Base-by-base conservation (phyloP, 257 asterid genomes). In the Phtheirospermum japonicum region DNA sequence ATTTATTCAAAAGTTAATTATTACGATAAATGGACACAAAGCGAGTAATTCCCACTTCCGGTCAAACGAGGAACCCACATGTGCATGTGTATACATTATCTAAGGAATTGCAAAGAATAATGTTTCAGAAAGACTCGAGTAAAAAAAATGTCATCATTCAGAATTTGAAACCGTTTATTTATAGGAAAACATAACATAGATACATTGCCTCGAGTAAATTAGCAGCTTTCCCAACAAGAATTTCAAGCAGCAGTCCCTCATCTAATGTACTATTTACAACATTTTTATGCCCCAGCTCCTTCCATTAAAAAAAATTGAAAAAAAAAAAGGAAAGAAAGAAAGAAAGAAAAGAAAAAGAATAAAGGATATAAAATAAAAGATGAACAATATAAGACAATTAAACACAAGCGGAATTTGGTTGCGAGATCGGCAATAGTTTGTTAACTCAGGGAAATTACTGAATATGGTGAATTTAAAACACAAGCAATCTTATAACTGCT, bases 111-210 rank as follows among this genome's bases (percentile, higher is more conserved):
- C 49, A 57, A 28, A 13, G 31, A 39, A 17, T 36, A 43, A 28
- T 57, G 6, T 32, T 16, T 63, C 51, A 18, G 61, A 64, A 67
- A 71, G 57, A 68, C 59, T 19, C 23, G 18, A 23, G 20, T 34
- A 16, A 50, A 57, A 16, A 42, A 56, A 9, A 53, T 40, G 36
- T 36, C 61, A 64, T 42, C 9, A 40, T 52, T 57, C 58, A 64
- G 53, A 59, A 43, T 11, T 34, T 64, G 52, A 16, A 37, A 64
- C 6, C 51, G 30, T 63, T 28, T 56, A 26, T 2, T 4, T 32
- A 9, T 40, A 53, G 56, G 48, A 37, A 65, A 54, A 40, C 13
- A 23, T 40, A 54, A 40, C 13, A 23, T 40, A 30, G 57, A 51
- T 11, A 34, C 16, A 56, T 31, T 50, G 37, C 51, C 18, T 45